Conservation (phyloP, 2,329 filamentous ascomycete genomes). For the Colletotrichum melonis region DNA sequence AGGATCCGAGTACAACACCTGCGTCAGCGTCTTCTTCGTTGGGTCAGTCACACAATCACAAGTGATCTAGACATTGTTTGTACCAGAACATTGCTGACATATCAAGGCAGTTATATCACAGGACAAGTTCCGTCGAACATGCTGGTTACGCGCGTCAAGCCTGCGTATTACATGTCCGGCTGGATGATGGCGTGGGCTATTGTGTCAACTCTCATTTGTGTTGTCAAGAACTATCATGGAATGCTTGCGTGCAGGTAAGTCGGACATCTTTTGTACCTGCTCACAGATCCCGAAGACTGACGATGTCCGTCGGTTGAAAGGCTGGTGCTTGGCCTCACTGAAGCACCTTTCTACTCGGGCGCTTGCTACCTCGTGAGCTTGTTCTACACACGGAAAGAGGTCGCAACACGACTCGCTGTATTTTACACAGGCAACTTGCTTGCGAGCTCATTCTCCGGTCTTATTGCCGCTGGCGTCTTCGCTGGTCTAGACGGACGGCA, state of each 20-base stretch:
- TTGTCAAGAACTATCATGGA: conserved; percentile 52
- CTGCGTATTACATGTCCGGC: conserved; percentile 23
- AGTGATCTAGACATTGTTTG: too few relatives aligned
- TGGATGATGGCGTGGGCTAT: conserved; percentile 48
- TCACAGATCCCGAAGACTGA: conserved; percentile 45
- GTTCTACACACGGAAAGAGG: conserved; percentile 65
- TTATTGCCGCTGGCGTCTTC: conserved; percentile 56
- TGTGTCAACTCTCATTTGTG: conserved; percentile 52
- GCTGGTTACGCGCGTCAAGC: conserved; percentile 22
- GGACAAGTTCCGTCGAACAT: conserved; percentile 25
- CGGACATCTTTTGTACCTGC: conserved; percentile 39
- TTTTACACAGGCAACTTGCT: conserved; percentile 55
- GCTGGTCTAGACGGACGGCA: conserved; percentile 41
- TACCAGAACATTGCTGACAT: too few relatives aligned
- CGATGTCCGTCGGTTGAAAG: too few relatives aligned
- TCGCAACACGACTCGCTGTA: conserved; percentile 54
- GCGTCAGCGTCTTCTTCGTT: conserved; percentile 47
- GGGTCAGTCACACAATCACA: conserved; percentile 29
- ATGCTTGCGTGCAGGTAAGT: conserved; percentile 51
- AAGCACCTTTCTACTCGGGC: conserved; percentile 44
- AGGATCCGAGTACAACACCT: conserved; percentile 49
- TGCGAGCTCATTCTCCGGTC: conserved; percentile 52
- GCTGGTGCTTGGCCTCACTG: too few relatives aligned
- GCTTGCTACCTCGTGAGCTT: conserved; percentile 56
- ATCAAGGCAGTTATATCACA: neutral